Evolutionary conservation across 805 yeast species (phyloP), one percentile per base, ranked within the genome.

Genomic region (Candida patagonica): DNA sequence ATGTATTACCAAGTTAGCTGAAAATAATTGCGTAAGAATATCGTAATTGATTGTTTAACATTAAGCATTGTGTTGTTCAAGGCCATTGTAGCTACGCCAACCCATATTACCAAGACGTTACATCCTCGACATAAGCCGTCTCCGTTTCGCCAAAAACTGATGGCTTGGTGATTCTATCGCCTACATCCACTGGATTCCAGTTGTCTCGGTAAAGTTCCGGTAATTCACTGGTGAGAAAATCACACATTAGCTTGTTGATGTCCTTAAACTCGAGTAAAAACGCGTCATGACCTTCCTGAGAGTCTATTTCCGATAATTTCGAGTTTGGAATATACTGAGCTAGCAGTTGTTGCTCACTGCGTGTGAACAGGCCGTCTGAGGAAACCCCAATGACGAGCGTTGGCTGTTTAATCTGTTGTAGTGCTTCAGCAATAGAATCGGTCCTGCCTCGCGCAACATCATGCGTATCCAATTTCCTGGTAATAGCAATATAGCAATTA

Each of bases 221-320:
- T 40, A 80, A 62, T 41, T 77, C 66, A 30, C 64, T 60, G 19
- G 61, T 62, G 53, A 89, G 68, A 60, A 89, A 92, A 2, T 73
- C 73, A 32, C 73, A 61, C 39, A 94, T 76, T 47, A 80, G 66
- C 26, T 72, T 67, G 57, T 92, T 84, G 42, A 92, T 86, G 38
- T 77, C 75, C 37, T 76, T 80, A 59, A 92, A 92, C 60, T 92
- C 98, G 35, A 92, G 67, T 44, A 92, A 63, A 56, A 92, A 92
- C 2, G 97, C 98, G 65, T 92, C 98, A 56, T 92, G 98, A 13
- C 98, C 98, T 52, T 92, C 98, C 9, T 89, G 92, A 1, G 96
- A 87, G 46, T 82, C 75, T 31, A 92, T 78, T 52, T 77, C 76
- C 49, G 78, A 76, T 48, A 92, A 65, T 5, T 51, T 58, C 1